Base-by-base conservation (phyloP, 2,329 filamentous ascomycete genomes). In the Colletotrichum kahawae region DNA sequence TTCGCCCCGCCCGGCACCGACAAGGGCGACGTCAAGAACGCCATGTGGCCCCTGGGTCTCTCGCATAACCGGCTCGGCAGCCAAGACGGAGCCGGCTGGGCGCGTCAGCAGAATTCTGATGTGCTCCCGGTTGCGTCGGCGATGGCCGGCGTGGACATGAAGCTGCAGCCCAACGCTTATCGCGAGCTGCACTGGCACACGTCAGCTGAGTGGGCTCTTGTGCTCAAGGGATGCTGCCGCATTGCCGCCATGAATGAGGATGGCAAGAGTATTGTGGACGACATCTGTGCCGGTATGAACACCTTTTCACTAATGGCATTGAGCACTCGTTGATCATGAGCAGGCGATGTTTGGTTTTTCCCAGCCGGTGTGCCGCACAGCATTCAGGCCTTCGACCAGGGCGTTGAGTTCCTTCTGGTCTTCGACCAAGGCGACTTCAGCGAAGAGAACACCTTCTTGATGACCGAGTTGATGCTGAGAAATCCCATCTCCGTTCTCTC, bases 101-200 rank as follows among this genome's bases (percentile, higher is more conserved):
- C 89, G 51, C 83, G 89, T 4, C 86, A 91, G 79, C 88, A 91
- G 79, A 91, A 91, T 78, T 82, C 79, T 0, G 81, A 81, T 2
- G 87, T 90, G 12, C 84, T 92, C 73, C 90, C 90, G 3, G 74
- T 79, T 1, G 85, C 88, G 8, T 88, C 82, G 5, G 83, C 81
- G 16, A 91, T 92, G 88, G 90, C 90, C 0, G 90, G 89, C 57
- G 90, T 92, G 1, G 87, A 92, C 77, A 92, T 92, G 90, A 86
- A 89, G 54, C 84, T 92, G 2, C 87, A 85, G n/a, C 86, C 89
- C 0, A 82, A 89, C 31, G 90, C 88, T 0, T 92, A 92, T 76
- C 88, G 92, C 24, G 91, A 93, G 80, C 83, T 93, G 27, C 92
- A 93, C 77, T 93, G 90, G 90, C 90, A 92, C 77, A 89, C 87